Percentiles rank a stretch among this genome's conserved stretches.
These are phyloP conservation scores for Trametes versicolor DNA, from an alignment of 1,284 basidiomycete species.

Conservation along the genomic window DNA sequence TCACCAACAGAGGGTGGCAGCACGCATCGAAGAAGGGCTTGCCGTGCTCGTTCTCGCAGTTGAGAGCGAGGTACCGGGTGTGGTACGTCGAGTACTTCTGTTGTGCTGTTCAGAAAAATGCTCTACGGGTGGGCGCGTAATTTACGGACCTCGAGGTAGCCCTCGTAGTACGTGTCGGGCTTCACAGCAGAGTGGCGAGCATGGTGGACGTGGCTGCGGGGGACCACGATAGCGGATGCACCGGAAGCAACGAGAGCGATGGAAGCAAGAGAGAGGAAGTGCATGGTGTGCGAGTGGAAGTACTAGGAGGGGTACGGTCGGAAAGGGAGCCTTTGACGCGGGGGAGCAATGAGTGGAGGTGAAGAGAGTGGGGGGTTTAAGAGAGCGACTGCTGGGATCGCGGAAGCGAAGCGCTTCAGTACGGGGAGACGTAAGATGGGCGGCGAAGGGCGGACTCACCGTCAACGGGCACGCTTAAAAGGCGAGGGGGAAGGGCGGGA, in stretches of 20 bases:
- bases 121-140: background rate
- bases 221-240: constrained; percentile 57
- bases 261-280: constrained; percentile 55
- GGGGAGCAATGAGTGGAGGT: constrained; percentile 37
- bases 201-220: constrained; percentile 45
- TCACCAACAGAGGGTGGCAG: constrained; percentile 64
- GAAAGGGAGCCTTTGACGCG: constrained; percentile 37
- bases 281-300: constrained; percentile 51
- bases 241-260: constrained; percentile 58
- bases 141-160: constrained; percentile 45
- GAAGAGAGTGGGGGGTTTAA: constrained; percentile 40
- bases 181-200: constrained; percentile 35
- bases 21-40: constrained; percentile 73
- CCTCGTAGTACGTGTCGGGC: constrained; percentile 54
- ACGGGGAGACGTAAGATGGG: constrained; percentile 20
- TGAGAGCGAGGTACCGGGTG: constrained; percentile 66
- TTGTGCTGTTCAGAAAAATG: background rate
- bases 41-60: constrained; percentile 68
- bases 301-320: constrained; percentile 29
- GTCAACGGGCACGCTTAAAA: constrained; percentile 43
- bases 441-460: constrained; percentile 35
- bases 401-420: constrained; percentile 20
- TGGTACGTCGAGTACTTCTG: constrained; percentile 72
- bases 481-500: constrained; percentile 36
- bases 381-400: constrained; percentile 41